These are phyloP conservation scores for Cordyceps cicadae DNA, from an alignment of 2,329 filamentous ascomycete species.

Conservation along the genomic window DNA sequence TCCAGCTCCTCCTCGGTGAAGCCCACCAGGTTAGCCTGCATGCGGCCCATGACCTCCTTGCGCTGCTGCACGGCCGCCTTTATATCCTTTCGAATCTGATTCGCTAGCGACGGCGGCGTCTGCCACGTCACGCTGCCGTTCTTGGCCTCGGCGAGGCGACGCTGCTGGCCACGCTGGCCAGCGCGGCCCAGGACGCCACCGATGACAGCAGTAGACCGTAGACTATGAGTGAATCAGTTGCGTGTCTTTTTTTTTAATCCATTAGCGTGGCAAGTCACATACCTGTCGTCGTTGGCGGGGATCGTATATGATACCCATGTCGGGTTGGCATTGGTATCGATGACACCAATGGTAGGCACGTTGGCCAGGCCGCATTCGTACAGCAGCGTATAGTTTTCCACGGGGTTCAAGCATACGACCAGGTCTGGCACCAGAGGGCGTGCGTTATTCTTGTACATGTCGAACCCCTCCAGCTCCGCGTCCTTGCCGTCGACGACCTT, in stretches of 20 bases:
- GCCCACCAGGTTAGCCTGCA: conserved; percentile 26
- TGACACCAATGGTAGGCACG: conserved; percentile 88
- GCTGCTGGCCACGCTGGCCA: conserved; percentile 65
- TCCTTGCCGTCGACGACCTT: conserved; percentile 75
- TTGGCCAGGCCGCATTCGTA: conserved; percentile 84
- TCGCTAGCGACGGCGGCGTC: conserved; percentile 35
- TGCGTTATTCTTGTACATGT: conserved; percentile 53
- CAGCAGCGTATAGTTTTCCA: conserved; percentile 84
- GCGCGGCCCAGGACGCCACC: conserved; percentile 79
- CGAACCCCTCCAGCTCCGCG: conserved; percentile 49
- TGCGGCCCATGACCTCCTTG: conserved; percentile 29
- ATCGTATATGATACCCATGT: conserved; percentile 95
- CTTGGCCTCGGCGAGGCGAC: conserved; percentile 54
- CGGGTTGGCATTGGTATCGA: conserved; percentile 89
- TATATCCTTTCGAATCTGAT: conserved; percentile 29
- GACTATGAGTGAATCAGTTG: conserved; percentile 40
- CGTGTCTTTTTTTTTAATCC: neutral
- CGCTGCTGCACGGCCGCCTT: conserved; percentile 23
- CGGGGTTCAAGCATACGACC: conserved; percentile 83
- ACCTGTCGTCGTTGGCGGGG: conserved; percentile 94
- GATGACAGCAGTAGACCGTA: conserved; percentile 74
- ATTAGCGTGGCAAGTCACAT: conserved; percentile 18
- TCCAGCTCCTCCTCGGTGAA: conserved; percentile 32
- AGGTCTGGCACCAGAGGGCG: conserved; percentile 74
- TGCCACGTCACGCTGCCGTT: conserved; percentile 57